A percentile compares a stretch with the other conserved stretches of the same genome.
phyloP scores from a whole-genome alignment of 345 rosid genomes.

The Salix arbutifolia region DNA sequence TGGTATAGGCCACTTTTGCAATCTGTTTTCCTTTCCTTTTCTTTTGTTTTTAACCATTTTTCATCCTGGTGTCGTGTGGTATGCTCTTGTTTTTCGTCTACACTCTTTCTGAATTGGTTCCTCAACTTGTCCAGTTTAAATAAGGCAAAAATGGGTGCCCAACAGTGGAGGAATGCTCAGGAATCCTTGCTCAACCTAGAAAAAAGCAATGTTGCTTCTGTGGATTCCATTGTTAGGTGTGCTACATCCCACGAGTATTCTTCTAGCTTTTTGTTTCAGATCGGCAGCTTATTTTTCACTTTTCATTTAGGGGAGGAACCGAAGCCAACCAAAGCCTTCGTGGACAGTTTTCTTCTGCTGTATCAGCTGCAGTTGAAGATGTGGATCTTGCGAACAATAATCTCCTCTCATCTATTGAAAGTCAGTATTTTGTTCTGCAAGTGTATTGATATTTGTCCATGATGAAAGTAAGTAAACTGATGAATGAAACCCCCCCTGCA shows the following conservation, averaged over 20 bases:
- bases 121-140: slow-evolving; percentile 48
- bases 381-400: slow-evolving; percentile 55
- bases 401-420: slow-evolving; percentile 64
- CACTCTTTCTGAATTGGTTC: slow-evolving; percentile 17
- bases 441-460: not conserved
- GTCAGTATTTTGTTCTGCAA: slow-evolving; percentile 46
- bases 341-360: slow-evolving; percentile 63
- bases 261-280: slow-evolving; percentile 1
- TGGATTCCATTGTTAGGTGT: slow-evolving; percentile 82
- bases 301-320: slow-evolving; percentile 56
- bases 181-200: slow-evolving; percentile 79
- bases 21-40: not conserved
- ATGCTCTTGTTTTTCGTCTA: not conserved
- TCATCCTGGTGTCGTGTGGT: not conserved
- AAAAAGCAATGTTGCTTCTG: slow-evolving; percentile 74
- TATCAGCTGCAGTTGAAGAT: slow-evolving; percentile 62
- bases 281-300: slow-evolving; percentile 1
- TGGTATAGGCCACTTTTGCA: slow-evolving; percentile 43
- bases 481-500: slow-evolving; percentile 27
- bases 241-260: slow-evolving; percentile 11
- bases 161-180: slow-evolving; percentile 86
- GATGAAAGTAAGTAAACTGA: not conserved
- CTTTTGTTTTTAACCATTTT: not conserved
- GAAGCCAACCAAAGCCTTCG: slow-evolving; percentile 66
- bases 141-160: slow-evolving; percentile 69